A percentile compares a stretch with the other conserved stretches of the same genome.
Conservation (phyloP, 306 rosid species). For the Rosa chinensis region DNA sequence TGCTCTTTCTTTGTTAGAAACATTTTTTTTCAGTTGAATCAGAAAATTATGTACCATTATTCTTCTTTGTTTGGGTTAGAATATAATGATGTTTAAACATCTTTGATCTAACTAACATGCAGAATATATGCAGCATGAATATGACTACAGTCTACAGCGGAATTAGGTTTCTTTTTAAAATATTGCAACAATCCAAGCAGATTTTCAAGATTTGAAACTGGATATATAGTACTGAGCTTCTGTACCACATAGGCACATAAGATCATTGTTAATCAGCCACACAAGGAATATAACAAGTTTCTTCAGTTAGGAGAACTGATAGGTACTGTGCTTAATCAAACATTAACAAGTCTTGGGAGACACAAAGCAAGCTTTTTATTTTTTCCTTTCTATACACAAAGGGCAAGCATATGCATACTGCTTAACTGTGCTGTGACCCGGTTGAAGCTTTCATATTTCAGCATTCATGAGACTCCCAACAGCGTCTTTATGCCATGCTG, state of each 20-base stretch:
- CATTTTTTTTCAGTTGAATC: neutral
- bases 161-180: neutral
- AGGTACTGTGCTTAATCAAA: neutral
- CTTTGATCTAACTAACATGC: no score
- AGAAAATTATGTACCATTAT: neutral
- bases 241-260: neutral
- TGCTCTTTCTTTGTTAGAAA: neutral
- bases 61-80: no score
- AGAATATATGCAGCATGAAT: no score
- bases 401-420: neutral
- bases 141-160: no score
- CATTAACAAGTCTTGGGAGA: neutral
- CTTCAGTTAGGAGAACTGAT: neutral
- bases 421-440: neutral
- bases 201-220: neutral
- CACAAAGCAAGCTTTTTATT: neutral
- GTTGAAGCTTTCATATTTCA: slow-evolving; percentile 8
- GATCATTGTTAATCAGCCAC: neutral
- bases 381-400: neutral
- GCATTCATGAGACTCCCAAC: slow-evolving; percentile 43
- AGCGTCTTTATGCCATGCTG: slow-evolving; percentile 67
- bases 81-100: no score
- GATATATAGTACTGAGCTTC: neutral
- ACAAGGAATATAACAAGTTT: neutral
- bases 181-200: neutral